Percentiles rank a stretch among this genome's conserved stretches.
Conservation (phyloP, 352 stramenopile genomes). For the Phytophthora multivora region DNA sequence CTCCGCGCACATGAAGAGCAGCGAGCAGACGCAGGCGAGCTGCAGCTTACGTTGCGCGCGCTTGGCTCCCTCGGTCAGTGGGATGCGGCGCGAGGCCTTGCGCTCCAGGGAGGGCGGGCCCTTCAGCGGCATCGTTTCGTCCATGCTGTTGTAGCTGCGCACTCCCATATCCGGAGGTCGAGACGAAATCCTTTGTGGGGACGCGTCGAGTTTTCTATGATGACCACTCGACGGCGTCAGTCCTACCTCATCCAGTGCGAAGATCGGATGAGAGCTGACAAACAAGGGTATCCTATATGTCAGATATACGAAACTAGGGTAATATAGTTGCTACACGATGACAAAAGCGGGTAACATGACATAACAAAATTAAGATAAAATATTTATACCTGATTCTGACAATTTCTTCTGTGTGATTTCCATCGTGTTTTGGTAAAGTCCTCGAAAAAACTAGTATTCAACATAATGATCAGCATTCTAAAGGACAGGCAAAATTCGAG, state of each 20-base stretch:
- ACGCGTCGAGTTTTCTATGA: constrained; percentile 1
- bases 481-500: constrained; percentile 5
- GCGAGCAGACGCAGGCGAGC: constrained; percentile 74
- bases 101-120: constrained; percentile 17
- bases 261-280: constrained; percentile 9
- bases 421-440: no score
- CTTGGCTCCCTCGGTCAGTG: constrained; percentile 52
- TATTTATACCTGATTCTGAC: no score
- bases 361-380: no score
- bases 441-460: no score
- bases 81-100: constrained; percentile 50
- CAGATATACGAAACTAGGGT: no score
- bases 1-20: constrained; percentile 96
- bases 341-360: no score
- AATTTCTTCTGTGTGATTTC: no score
- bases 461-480: no score
- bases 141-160: constrained; percentile 49
- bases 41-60: constrained; percentile 72
- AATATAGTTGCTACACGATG: no score
- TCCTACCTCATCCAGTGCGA: constrained; percentile 10
- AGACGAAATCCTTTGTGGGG: constrained; percentile 29
- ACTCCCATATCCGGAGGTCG: constrained; percentile 6
- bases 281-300: neutral
- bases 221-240: neutral
- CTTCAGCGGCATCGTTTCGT: constrained; percentile 69